Conservation (phyloP, 2,329 filamentous ascomycete genomes). For the Scytalidium sp. region DNA sequence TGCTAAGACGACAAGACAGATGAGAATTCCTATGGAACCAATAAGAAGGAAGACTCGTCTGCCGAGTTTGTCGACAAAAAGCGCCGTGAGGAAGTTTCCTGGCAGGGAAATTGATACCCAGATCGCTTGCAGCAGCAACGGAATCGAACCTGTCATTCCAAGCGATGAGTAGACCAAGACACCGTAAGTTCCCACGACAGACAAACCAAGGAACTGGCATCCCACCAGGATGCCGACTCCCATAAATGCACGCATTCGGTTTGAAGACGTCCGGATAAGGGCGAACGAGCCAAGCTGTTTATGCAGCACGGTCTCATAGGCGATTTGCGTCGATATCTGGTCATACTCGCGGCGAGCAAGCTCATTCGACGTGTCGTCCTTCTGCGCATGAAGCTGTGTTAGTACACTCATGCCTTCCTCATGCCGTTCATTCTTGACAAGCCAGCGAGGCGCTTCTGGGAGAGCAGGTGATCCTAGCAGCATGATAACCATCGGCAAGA, state of each 20-base stretch:
- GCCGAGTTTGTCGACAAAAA: conserved; percentile 26
- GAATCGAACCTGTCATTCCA: conserved; percentile 33
- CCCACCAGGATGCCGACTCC: too few relatives aligned
- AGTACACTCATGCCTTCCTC: background rate
- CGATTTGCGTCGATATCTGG: conserved; percentile 1
- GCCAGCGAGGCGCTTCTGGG: conserved; percentile 1
- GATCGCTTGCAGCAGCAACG: conserved; percentile 38
- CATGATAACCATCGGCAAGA: background rate
- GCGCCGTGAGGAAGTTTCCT: conserved; percentile 37
- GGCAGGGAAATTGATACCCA: conserved; percentile 39
- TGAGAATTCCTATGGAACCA: background rate
- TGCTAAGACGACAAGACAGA: background rate
- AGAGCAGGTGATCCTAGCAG: background rate
- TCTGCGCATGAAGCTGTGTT: background rate
- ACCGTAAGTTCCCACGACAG: conserved; percentile 38
- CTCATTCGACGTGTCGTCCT: background rate
- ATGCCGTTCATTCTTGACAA: too few relatives aligned
- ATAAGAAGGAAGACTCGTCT: conserved; percentile 4
- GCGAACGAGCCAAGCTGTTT: too few relatives aligned
- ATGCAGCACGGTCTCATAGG: background rate
- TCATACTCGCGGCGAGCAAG: background rate
- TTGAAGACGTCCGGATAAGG: too few relatives aligned
- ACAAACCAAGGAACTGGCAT: too few relatives aligned
- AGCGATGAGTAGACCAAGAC: conserved; percentile 35
- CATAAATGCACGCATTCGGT: too few relatives aligned